Evolutionary conservation across 345 rosid genomes (phyloP).

Genomic region (Abelmoschus esculentus): DNA sequence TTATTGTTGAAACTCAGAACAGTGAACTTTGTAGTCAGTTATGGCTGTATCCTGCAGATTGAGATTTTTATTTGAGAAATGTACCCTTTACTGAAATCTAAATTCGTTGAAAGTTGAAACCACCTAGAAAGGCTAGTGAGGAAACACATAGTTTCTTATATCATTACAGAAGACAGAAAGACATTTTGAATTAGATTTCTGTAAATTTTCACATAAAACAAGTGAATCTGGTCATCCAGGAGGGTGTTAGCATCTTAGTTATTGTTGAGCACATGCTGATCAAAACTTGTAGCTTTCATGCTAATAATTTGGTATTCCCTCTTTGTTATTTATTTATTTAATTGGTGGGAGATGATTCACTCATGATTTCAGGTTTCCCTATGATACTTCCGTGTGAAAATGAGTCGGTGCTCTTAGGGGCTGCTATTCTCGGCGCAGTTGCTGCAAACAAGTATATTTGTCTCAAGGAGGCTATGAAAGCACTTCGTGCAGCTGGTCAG

Average conservation of each 20-base stretch:
- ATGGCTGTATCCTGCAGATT: not conserved
- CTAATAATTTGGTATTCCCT: not conserved
- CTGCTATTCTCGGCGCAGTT: conserved; percentile 92
- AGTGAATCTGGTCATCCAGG: not conserved
- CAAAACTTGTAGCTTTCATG: not conserved
- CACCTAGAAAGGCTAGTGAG: not conserved
- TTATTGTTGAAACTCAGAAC: not conserved
- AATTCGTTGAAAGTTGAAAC: not conserved
- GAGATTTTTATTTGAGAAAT: not conserved
- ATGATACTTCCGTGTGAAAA: conserved; percentile 85
- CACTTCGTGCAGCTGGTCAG: conserved; percentile 80
- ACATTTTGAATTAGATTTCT: not conserved
- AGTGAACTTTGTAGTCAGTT: not conserved
- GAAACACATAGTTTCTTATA: not conserved
- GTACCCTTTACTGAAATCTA: not conserved
- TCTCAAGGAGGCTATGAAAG: conserved; percentile 79
- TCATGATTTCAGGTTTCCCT: conserved; percentile 56
- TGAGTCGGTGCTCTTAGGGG: conserved; percentile 76
- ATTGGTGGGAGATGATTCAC: not conserved
- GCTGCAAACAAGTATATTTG: conserved; percentile 63
- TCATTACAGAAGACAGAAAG: not conserved
- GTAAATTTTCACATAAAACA: not conserved
- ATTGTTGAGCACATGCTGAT: conserved; percentile 1
- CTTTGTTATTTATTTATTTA: not conserved
- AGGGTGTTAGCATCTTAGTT: not conserved